Base-by-base conservation (phyloP, 352 stramenopile genomes). In the Phytopythium montanum region DNA sequence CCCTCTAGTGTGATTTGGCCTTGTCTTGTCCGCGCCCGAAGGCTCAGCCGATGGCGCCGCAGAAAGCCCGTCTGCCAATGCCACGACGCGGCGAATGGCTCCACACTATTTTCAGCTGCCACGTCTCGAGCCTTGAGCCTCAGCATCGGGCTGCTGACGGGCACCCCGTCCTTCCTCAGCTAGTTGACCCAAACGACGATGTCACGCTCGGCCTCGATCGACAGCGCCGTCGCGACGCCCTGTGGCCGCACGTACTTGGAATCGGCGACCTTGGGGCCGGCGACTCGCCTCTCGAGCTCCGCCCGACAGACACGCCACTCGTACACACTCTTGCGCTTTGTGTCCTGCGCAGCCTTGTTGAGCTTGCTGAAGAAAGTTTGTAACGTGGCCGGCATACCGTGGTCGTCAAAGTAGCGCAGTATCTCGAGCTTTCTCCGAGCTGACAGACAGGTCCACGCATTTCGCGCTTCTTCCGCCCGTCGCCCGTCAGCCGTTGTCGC, bases 21-120 rank as follows among this genome's bases (percentile, higher is more conserved):
- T n/a, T 63, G 55, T 1, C 51, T 49, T 1, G 55, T 68, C 12
- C 56, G 44, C 13, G 21, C 51, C 18, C 56, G 50, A n/a, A 68
- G 56, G 7, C 41, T 42, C 0, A 68, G 29, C 14, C 26, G 45
- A 23, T 68, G 62, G 36, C 45, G 44, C 8, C 51, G 33, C 13
- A 61, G 21, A 23, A 64, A 65, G 16, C 29, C 36, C 6, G 38
- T 57, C 3, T 42, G 26, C 51, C 45, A 65, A 12, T 42, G 48
- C 28, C 44, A 57, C 1, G 52, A 49, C 31, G 62, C 28, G 23
- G 50, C 7, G 1, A 16, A 16, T 6, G 5, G 10, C 3, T 7
- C n/a, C n/a, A 53, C 5, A 4, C 25, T 3, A 1, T 4, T 3
- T 14, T 53, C 46, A 5, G 34, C 25, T 7, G 46, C 23, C 13